Evolutionary conservation across 306 rosid species (phyloP).

Genomic region (Adenanthera pavonina): DNA sequence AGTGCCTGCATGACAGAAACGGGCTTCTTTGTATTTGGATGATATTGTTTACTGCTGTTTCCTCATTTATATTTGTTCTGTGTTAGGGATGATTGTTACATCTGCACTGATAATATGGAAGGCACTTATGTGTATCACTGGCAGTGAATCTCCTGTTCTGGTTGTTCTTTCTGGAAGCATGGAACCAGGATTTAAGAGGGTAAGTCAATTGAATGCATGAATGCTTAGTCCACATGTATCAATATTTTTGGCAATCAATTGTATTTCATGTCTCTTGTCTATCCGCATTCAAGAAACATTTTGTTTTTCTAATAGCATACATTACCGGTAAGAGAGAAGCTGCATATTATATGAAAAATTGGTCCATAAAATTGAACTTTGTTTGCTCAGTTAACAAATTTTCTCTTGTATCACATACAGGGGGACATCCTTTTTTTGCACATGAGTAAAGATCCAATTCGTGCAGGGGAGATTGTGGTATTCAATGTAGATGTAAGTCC

Average conservation of each 20-base stretch:
- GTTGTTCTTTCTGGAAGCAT: constrained; percentile 97
- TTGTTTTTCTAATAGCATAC: neutral
- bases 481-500: constrained; percentile 86
- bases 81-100: constrained; percentile 81
- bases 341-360: neutral
- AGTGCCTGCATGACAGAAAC: neutral
- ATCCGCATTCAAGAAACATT: neutral
- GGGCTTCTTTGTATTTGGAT: neutral
- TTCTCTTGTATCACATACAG: constrained; percentile 45
- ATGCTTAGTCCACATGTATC: constrained; percentile 20
- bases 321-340: neutral
- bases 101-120: constrained; percentile 88
- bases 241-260: neutral
- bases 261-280: constrained; percentile 23
- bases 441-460: constrained; percentile 92
- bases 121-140: constrained; percentile 79
- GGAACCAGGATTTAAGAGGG: constrained; percentile 95
- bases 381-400: constrained; percentile 24
- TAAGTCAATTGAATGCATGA: constrained; percentile 32
- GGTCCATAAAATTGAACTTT: neutral
- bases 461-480: constrained; percentile 97
- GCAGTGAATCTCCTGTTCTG: constrained; percentile 88
- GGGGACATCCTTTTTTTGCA: constrained; percentile 94
- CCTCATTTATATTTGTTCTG: constrained; percentile 6
- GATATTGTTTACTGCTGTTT: neutral